Percentiles rank a stretch among this genome's conserved stretches.
phyloP scores from a whole-genome alignment of 768 basidiomycete genomes.

The Tylopilus cervinicoccineus region DNA sequence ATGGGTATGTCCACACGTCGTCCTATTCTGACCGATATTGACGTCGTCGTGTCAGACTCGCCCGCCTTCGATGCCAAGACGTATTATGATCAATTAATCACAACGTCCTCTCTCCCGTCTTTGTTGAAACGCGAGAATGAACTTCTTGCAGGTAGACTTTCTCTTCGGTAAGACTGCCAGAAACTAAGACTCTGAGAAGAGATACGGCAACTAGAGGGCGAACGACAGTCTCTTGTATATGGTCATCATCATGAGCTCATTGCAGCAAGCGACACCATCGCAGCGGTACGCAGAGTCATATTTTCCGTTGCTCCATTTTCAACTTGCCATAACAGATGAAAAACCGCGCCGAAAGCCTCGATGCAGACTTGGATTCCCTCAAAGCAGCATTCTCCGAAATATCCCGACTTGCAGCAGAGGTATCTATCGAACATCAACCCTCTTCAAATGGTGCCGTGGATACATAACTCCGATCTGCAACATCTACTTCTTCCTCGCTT shows the following conservation, averaged over 20 bases:
- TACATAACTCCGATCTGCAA: not conserved
- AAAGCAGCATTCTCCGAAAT: conserved; percentile 83
- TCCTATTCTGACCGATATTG: not conserved
- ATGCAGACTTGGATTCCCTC: conserved; percentile 78
- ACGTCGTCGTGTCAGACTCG: conserved; percentile 51
- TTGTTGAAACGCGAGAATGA: conserved; percentile 83
- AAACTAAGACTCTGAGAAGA: conserved; percentile 42
- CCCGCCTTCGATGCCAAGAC: conserved; percentile 75
- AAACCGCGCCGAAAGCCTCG: conserved; percentile 77
- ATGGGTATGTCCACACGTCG: conserved; percentile 47
- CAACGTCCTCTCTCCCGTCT: conserved; percentile 67
- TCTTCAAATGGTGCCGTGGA: not conserved
- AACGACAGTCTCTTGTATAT: conserved; percentile 88
- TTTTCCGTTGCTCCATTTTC: not conserved
- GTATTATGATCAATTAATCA: conserved; percentile 85
- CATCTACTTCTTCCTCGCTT: not conserved
- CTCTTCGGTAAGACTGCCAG: not conserved
- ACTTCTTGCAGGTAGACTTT: conserved; percentile 55
- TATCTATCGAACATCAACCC: conserved; percentile 43
- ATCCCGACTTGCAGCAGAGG: conserved; percentile 69
- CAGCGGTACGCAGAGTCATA: conserved; percentile 49
- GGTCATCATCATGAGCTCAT: conserved; percentile 96
- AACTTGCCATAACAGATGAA: conserved; percentile 64
- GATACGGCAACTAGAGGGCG: conserved; percentile 82
- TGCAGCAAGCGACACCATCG: conserved; percentile 89